Evolutionary conservation across 345 rosid species (phyloP), one percentile per base, ranked within the genome.

Genomic region (Eucalyptus decipiens): DNA sequence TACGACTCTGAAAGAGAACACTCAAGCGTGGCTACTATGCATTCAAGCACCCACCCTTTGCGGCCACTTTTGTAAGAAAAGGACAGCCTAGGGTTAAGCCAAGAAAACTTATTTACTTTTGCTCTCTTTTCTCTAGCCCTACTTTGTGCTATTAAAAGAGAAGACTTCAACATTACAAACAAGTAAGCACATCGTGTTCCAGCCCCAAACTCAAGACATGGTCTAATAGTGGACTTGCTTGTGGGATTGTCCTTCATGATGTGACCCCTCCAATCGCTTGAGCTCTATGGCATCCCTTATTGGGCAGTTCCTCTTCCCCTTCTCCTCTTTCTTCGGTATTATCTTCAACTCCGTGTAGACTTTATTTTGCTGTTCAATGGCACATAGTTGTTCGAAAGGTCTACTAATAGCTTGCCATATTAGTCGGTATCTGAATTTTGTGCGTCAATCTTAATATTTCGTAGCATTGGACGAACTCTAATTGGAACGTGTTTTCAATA

Each of bases 251-350:
- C 94, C 83, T 95, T 92, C 56, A 91, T 89, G 26, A 90, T 96
- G 86, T 98, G 97, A 48, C 94, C 95, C 34, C 69, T 93, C 58
- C 95, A 92, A 86, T 89, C 96, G 92, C 95, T 97, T 87, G 95
- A 94, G 90, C 94, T 97, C 89, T 96, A 96, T 21, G 97, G 91
- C 4, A 89, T 95, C 90, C 98, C 97, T n/a, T 96, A 96, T 88
- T 88, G 92, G 94, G 97, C 95, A 92, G 86, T 72, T 87, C 9
- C 52, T 42, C 67, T 16, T 51, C 37, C 65, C 11, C 23, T 13
- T 30, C 37, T 85, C 49, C 51, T 65, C 50, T 48, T 87, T 34
- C 49, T 65, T 45, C 32, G 32, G n/a, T 5, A 37, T 72, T 3
- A 19, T 72, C 81, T 72, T 72, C 28, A 19, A 19, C 11, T 52